Evolutionary conservation across 495 filamentous ascomycete species (phyloP).

Genomic region (Lichenothelia convexa): DNA sequence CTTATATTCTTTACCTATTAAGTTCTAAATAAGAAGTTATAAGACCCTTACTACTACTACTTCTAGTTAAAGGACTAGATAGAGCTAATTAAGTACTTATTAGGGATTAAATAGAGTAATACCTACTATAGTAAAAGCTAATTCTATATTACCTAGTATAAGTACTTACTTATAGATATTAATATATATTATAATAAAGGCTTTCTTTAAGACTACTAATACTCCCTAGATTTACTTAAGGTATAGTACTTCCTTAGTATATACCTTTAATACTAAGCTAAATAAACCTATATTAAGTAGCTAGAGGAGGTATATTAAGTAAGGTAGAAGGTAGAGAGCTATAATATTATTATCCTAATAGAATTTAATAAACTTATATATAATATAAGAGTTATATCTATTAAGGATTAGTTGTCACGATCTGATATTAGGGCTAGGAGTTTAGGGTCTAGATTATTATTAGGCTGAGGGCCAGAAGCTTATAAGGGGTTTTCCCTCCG

Average conservation of each 20-base stretch:
- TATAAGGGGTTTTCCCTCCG: too few species aligned
- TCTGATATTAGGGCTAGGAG: too few species aligned
- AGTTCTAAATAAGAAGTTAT: too few species aligned
- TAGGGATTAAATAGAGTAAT: conserved; percentile 1
- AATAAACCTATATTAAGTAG: conserved; percentile 10
- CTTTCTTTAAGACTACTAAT: background rate
- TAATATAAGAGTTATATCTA: conserved; percentile 9
- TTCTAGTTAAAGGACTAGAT: too few species aligned
- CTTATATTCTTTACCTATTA: too few species aligned
- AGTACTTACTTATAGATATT: background rate
- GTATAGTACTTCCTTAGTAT: background rate
- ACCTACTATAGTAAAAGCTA: background rate
- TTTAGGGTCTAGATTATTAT: too few species aligned
- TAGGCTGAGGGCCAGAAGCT: too few species aligned
- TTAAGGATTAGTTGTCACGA: conserved; percentile 10
- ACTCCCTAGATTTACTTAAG: background rate
- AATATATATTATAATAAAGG: background rate
- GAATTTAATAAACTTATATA: conserved; percentile 8
- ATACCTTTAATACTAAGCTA: conserved; percentile 3
- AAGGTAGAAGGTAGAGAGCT: conserved; percentile 3
- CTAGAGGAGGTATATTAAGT: conserved; percentile 11
- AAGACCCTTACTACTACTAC: too few species aligned
- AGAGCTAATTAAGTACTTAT: background rate
- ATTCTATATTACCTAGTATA: background rate
- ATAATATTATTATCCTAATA: conserved; percentile 7